A percentile compares a stretch with the other conserved stretches of the same genome.
Evolutionary conservation across 192 early-diverging fungal genomes (phyloP).

Genomic region (Funneliformis mosseae): DNA sequence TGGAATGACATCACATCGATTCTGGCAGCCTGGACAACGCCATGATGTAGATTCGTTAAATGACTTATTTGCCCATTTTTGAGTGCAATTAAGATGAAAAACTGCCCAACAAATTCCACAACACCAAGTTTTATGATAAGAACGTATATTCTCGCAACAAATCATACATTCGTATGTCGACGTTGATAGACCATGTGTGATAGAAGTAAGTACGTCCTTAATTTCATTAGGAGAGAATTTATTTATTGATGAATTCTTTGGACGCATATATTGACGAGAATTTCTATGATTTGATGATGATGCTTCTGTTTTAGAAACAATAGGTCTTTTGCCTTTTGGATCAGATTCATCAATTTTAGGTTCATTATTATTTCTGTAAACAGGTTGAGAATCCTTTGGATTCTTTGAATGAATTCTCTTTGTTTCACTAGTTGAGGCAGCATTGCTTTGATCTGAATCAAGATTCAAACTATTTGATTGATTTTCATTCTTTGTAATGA

Average conservation of each 20-base stretch:
- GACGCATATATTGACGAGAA: neutral
- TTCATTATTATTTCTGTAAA: neutral
- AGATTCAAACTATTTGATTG: neutral
- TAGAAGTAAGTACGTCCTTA: conserved; percentile 62
- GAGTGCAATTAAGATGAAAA: conserved; percentile 87
- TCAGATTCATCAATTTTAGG: neutral
- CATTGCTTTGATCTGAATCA: neutral
- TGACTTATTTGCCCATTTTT: conserved; percentile 76
- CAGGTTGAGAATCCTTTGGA: too few relatives aligned
- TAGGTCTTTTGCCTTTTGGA: neutral
- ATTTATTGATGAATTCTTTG: neutral
- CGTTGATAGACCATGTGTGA: conserved; percentile 65
- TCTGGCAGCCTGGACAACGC: conserved; percentile 94
- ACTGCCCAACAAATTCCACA: conserved; percentile 88
- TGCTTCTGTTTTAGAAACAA: neutral
- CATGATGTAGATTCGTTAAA: conserved; percentile 48
- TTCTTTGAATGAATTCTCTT: neutral
- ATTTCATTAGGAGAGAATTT: conserved; percentile 37
- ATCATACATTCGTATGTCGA: conserved; percentile 95
- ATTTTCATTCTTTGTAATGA: neutral
- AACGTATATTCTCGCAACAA: conserved; percentile 84
- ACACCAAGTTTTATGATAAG: conserved; percentile 76
- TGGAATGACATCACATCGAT: conserved; percentile 65
- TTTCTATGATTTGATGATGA: conserved; percentile 11
- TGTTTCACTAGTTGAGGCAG: neutral